Evolutionary conservation across 805 yeast genomes (phyloP).

Genomic region (Wickerhamomyces hampshirensis): DNA sequence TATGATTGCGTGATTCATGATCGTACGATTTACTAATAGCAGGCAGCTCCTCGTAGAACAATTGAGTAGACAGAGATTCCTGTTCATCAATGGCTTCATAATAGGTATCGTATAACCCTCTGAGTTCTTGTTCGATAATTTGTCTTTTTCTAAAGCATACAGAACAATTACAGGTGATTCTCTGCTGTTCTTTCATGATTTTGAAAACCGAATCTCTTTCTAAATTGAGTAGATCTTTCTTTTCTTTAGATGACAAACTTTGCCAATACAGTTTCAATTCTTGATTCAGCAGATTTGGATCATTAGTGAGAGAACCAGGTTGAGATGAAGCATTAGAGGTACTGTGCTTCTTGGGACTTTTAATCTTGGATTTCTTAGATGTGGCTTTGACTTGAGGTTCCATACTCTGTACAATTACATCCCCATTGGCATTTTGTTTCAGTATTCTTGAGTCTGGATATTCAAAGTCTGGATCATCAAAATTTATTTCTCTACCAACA

Average conservation of each 20-base stretch:
- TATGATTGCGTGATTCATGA: too few species aligned
- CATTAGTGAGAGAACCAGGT: constrained; percentile 10
- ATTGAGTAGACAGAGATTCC: constrained; percentile 5
- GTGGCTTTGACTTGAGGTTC: constrained; percentile 19
- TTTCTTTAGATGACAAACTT: constrained; percentile 52
- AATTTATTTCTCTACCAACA: constrained; percentile 33
- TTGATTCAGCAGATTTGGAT: constrained; percentile 16
- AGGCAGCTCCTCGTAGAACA: too few species aligned
- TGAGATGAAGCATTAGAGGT: constrained; percentile 31
- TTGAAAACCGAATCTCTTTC: constrained; percentile 67
- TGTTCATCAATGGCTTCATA: constrained; percentile 35
- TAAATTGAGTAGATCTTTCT: constrained; percentile 55
- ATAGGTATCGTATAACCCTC: constrained; percentile 63
- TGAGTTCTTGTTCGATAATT: constrained; percentile 73
- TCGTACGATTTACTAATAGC: too few species aligned
- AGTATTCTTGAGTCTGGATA: constrained; percentile 72
- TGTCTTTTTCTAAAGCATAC: constrained; percentile 72
- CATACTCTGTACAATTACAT: constrained; percentile 59
- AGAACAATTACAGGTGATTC: constrained; percentile 60
- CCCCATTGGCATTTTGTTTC: constrained; percentile 69
- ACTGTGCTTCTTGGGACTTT: constrained; percentile 35
- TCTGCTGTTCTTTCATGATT: constrained; percentile 56
- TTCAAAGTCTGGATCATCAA: constrained; percentile 53
- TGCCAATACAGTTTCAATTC: constrained; percentile 52
- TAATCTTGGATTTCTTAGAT: constrained; percentile 4